phyloP scores from a whole-genome alignment of 495 filamentous ascomycete genomes.

The Articulospora tetracladia region DNA sequence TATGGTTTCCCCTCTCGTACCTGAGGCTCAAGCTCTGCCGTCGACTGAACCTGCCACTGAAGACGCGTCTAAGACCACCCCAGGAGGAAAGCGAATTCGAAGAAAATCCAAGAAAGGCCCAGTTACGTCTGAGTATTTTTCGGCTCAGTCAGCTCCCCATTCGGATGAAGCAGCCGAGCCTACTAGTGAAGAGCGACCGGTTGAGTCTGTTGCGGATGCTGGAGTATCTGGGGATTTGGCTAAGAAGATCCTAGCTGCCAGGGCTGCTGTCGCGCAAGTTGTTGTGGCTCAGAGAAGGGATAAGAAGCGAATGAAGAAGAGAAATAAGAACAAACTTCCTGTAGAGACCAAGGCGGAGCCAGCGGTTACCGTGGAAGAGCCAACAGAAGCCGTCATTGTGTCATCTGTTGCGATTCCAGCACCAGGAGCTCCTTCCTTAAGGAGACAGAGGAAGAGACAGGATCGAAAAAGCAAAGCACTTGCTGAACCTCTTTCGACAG shows the following conservation, averaged over 20 bases:
- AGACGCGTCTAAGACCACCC: background rate
- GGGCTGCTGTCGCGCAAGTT: background rate
- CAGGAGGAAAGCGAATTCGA: background rate
- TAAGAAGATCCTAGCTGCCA: background rate
- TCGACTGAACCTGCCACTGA: background rate
- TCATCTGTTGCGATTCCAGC: background rate
- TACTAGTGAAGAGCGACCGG: background rate
- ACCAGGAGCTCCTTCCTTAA: background rate
- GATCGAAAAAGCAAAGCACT: background rate
- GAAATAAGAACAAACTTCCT: constrained; percentile 12
- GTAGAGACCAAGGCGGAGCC: background rate
- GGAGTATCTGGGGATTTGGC: background rate
- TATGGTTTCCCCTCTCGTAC: background rate
- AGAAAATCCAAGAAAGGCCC: constrained; percentile 6
- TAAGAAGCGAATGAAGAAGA: constrained; percentile 4
- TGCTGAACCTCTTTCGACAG: background rate
- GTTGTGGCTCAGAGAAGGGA: background rate
- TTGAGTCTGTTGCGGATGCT: background rate
- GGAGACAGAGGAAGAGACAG: background rate
- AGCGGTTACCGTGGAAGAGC: background rate
- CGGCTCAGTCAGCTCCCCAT: background rate
- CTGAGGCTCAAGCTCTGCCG: background rate
- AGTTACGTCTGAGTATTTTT: constrained; percentile 11
- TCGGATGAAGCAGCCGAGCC: background rate
- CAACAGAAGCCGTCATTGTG: background rate